phyloP scores from a whole-genome alignment of 129 eudicot genomes.

The Saussurea involucrata region DNA sequence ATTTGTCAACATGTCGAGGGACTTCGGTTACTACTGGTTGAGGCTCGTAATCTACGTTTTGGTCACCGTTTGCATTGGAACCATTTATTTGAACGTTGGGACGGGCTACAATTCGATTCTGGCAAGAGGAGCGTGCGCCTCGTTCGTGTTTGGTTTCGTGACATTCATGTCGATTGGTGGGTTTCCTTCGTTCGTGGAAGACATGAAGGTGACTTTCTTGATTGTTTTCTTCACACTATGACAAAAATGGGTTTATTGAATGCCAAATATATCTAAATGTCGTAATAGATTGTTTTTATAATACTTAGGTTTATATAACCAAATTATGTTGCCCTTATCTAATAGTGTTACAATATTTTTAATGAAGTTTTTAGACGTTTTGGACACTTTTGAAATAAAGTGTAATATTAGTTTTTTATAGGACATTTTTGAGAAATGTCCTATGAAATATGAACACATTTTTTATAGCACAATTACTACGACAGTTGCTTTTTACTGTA shows the following conservation, averaged over 20 bases:
- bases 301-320: too few relatives aligned
- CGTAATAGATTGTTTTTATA: not conserved
- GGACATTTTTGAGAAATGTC: too few relatives aligned
- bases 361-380: too few relatives aligned
- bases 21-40: slow-evolving; percentile 97
- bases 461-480: too few relatives aligned
- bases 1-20: slow-evolving; percentile 93
- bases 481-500: too few relatives aligned
- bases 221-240: not conserved
- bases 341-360: too few relatives aligned
- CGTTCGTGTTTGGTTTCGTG: slow-evolving; percentile 95
- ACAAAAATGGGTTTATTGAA: too few relatives aligned
- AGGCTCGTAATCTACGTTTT: slow-evolving; percentile 84
- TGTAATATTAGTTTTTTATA: too few relatives aligned
- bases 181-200: slow-evolving; percentile 97
- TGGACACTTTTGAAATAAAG: too few relatives aligned
- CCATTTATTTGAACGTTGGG: slow-evolving; percentile 82
- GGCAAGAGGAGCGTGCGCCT: slow-evolving; percentile 98
- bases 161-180: slow-evolving; percentile 99
- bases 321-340: too few relatives aligned
- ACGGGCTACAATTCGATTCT: slow-evolving; percentile 79
- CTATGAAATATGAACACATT: too few relatives aligned
- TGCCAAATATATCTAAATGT: not conserved
- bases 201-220: slow-evolving; percentile 70
- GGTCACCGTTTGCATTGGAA: slow-evolving; percentile 92